A percentile compares a stretch with the other conserved stretches of the same genome.
Evolutionary conservation across 108 stramenopile genomes (phyloP).

Genomic region (Epipyxis sp.): DNA sequence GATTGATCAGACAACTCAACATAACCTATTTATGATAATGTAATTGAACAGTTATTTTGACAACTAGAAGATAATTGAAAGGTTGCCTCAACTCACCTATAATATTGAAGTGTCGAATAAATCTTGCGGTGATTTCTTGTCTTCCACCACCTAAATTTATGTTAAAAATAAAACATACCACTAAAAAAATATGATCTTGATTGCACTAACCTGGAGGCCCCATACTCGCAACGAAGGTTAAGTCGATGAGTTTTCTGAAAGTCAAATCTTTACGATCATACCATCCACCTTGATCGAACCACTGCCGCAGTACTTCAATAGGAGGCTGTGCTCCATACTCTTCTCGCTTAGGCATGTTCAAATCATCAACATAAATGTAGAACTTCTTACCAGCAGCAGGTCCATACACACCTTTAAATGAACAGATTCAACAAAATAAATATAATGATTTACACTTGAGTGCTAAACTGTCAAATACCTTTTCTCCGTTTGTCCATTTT

Average conservation of each 20-base stretch:
- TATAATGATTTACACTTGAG: too few relatives aligned
- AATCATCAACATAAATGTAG: conserved; percentile 63
- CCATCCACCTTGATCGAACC: conserved; percentile 68
- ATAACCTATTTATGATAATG: too few relatives aligned
- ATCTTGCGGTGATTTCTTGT: conserved; percentile 59
- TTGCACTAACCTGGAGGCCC: too few relatives aligned
- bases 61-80: too few relatives aligned
- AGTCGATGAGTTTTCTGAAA: conserved; percentile 62
- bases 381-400: conserved; percentile 61
- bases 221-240: conserved; percentile 64
- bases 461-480: too few relatives aligned
- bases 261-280: conserved; percentile 63
- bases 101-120: conserved; percentile 65
- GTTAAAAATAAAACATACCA: too few relatives aligned
- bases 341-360: conserved; percentile 69
- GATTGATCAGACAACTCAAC: conserved; percentile 60
- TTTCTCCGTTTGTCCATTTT: conserved; percentile 67
- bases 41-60: too few relatives aligned
- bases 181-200: too few relatives aligned
- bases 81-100: too few relatives aligned
- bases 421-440: too few relatives aligned
- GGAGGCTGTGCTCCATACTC: conserved; percentile 63
- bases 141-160: too few relatives aligned
- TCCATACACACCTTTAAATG: conserved; percentile 65
- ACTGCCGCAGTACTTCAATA: conserved; percentile 67